Evolutionary conservation across 371 early-diverging fungal species (phyloP), one percentile per base, ranked within the genome.

Genomic region (Mucor velutinosus): DNA sequence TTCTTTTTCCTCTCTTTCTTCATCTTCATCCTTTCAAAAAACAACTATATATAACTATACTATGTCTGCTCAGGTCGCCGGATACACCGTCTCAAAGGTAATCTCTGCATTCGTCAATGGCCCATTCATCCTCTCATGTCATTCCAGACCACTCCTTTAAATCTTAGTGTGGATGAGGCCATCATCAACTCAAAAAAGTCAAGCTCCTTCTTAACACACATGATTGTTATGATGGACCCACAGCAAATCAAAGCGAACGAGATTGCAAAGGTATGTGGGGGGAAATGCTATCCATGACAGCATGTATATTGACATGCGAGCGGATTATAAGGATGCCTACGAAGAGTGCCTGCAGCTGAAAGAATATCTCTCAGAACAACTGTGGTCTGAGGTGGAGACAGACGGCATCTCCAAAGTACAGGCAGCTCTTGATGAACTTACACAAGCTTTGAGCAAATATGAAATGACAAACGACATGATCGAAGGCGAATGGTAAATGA

Each of bases 351-450:
- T 76, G 8, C 70, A 77, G 23, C 45, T 80, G 21, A 75, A 65
- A 30, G 80, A 80, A 3, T 76, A 70, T 57, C 75, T 83, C 10
- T 74, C 79, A 14, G 83, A 83, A 37, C 74, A 79, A 32, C 68
- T 83, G 27, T 83, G 83, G 83, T 66, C 74, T 12, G 75, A 70
- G 7, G 61, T 67, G 10, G 83, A 83, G 37, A 64, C 65, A 21
- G 83, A 83, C 14, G 65, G 62, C 11, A 72, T 80, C 19, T 63
- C 69, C 15, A 59, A 73, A 37, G 43, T 80, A 23, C 76, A 77
- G 63, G 27, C 59, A 8, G 64, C 79, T 2, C 41, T 80, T 21
- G 81, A 83, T 39, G 72, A 74, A n/a, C 67, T 80, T 7, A 43
- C 65, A 7, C 61, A 60, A 17, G 75, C 66, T 1, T 66, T 75